Base-by-base conservation (phyloP, 2,329 filamentous ascomycete genomes). In the Atkinsonella hypoxylon region DNA sequence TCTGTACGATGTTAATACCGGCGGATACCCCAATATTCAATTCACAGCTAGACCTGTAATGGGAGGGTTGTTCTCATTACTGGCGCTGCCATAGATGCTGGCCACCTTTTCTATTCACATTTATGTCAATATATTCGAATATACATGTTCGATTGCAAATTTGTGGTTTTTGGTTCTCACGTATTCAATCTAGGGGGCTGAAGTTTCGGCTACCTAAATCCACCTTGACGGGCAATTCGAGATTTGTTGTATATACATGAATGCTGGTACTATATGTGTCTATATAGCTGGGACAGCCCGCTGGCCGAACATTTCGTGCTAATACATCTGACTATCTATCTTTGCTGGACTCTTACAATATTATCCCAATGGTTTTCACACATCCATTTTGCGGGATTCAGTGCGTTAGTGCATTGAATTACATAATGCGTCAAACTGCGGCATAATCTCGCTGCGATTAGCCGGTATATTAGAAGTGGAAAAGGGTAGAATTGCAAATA, bases 1-100 rank as follows among this genome's bases (percentile, higher is more conserved):
- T 65, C 67, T 93, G 48, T 89, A 89, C 63, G 79, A 87, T 54
- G 87, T 83, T 0, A 77, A 79, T 57, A 75, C 78, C 13, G 87
- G 86, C 9, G 81, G 79, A 15, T 93, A 69, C 54, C 71, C 85
- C 50, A 74, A 76, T 0, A 77, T 81, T 1, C 73, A 78, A 50
- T 95, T 95, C 69, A 82, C 82, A 53, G 87, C 87, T 1, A 70
- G 89, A 36, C 89, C 89, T 0, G 89, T 95, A 1, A 76, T 85
- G 42, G 89, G 89, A 2, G 88, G 84, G 0, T 81, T 87, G 65
- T 95, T 91, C 71, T 82, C 87, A 2, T 77, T 90, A 58, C 68
- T 95, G 64, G 84, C 86, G 22, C 67, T 91, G 18, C 7, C 43
- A 36, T 51, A 47, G 49, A 41, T 2, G 2, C 26, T 26, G 26